A percentile compares a stretch with the other conserved stretches of the same genome.
phyloP scores from a whole-genome alignment of 2,329 filamentous ascomycete species.

The Fusarium sp. region DNA sequence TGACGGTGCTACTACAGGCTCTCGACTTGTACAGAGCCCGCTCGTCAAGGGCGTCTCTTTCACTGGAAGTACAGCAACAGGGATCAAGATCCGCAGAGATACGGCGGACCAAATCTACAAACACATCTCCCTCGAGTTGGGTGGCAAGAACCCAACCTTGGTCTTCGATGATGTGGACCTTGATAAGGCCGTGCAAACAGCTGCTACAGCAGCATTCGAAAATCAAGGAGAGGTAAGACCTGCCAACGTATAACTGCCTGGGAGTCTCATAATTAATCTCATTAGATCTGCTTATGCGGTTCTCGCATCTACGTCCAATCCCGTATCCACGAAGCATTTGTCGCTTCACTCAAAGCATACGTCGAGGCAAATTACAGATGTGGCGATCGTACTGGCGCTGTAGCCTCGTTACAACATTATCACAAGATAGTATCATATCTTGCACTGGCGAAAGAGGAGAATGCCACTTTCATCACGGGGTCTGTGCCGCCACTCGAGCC shows the following conservation, averaged over 20 bases:
- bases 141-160: background rate
- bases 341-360: background rate
- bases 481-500: background rate
- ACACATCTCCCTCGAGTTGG: background rate
- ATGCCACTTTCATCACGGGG: background rate
- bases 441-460: background rate
- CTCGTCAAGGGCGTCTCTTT: background rate
- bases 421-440: background rate
- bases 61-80: background rate
- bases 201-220: background rate
- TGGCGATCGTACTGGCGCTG: background rate
- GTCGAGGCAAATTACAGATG: background rate
- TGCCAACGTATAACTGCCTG: fast-evolving
- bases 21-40: background rate
- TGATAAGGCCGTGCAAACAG: background rate
- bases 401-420: background rate
- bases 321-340: background rate
- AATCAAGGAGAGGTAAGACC: background rate
- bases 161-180: background rate
- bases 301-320: background rate
- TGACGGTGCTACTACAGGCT: background rate
- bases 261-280: background rate
- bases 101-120: background rate
- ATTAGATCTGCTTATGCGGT: background rate
- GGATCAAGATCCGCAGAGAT: background rate